Base-by-base conservation (phyloP, 148 eudicot species). In the Linanthus parryae region DNA sequence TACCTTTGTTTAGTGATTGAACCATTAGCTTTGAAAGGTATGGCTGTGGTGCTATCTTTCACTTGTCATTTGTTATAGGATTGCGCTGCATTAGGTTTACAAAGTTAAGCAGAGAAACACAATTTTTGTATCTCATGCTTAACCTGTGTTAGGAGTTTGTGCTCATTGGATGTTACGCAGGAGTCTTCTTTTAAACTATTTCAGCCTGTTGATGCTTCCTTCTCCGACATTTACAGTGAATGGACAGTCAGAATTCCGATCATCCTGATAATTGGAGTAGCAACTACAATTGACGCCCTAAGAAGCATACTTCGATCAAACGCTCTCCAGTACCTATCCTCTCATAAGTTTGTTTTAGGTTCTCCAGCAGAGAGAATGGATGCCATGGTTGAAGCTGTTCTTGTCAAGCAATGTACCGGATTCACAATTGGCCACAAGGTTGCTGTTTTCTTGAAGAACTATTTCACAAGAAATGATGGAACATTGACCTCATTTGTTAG, bases 341-440 rank as follows among this genome's bases (percentile, higher is more conserved):
- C 77, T 53, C 61, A 33, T 52, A 77, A 77, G 62, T 92, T 87
- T 60, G 24, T 60, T 37, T 57, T 92, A 71, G 77, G 76, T 43
- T 84, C 90, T 64, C 99, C 99, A 44, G 59, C 80, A 50, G 84
- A 82, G 52, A 80, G 78, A 77, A 79, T 92, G 90, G 87, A 84
- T 66, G 82, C 81, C 55, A 68, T 92, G 44, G 52, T 84, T 43
- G 87, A 79, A 63, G 78, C 85, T 44, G 81, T 84, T 50, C 82
- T 92, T 51, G 69, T 87, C 24, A 74, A 48, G 73, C 70, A 73
- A 21, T 69, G 80, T 63, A 67, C 84, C 43, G 62, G 80, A 50
- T 92, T 92, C 57, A 53, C 44, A 46, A 37, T 92, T 28, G 85
- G 91, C 44, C 79, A 88, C 64, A 71, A 78, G 68, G 94, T 92